A percentile compares a stretch with the other conserved stretches of the same genome.
phyloP scores from a whole-genome alignment of 2,329 filamentous ascomycete species.

The Verticillium isaacii region DNA sequence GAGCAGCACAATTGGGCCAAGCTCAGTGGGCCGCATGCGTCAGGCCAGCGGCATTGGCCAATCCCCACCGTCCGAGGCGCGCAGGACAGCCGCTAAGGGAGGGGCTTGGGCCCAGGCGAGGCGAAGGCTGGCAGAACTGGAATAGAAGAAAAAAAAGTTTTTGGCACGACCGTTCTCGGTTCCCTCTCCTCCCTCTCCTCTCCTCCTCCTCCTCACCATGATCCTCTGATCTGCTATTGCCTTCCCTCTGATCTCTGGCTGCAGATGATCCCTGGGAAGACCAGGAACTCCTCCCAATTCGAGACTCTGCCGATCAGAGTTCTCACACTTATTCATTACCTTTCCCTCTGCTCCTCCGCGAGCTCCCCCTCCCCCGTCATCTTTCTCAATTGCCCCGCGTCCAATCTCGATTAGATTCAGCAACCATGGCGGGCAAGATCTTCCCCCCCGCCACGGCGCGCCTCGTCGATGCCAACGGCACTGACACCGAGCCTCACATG shows the following conservation, averaged over 20 bases:
- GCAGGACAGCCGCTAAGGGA: constrained; percentile 1
- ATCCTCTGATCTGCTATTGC: constrained; percentile 8
- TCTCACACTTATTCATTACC: constrained; percentile 7
- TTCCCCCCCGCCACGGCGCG: constrained; percentile 57
- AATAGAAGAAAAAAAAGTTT: constrained; percentile 12
- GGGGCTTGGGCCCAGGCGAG: constrained; percentile 1
- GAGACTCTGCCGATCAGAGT: constrained; percentile 13
- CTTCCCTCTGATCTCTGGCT: constrained; percentile 16
- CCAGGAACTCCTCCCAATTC: constrained; percentile 7
- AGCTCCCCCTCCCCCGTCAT: constrained; percentile 4
- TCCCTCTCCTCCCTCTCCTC: constrained; percentile 5
- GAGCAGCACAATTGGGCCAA: not conserved
- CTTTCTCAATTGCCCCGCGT: constrained; percentile 6
- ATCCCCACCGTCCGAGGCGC: not conserved
- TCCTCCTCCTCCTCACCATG: constrained; percentile 12
- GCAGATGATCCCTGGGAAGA: constrained; percentile 17
- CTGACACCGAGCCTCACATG: constrained; percentile 58
- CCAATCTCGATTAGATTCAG: constrained; percentile 1
- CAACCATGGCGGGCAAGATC: constrained; percentile 29
- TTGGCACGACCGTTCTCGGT: constrained; percentile 6
- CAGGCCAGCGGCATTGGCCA: constrained; percentile 2
- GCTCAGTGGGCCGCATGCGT: not conserved
- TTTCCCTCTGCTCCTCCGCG: constrained; percentile 1
- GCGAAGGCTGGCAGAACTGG: constrained; percentile 1
- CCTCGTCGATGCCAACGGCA: constrained; percentile 34